Percentiles rank a stretch among this genome's conserved stretches.
Conservation (phyloP, 2,329 filamentous ascomycete genomes). For the Biscogniauxia mediterranea region DNA sequence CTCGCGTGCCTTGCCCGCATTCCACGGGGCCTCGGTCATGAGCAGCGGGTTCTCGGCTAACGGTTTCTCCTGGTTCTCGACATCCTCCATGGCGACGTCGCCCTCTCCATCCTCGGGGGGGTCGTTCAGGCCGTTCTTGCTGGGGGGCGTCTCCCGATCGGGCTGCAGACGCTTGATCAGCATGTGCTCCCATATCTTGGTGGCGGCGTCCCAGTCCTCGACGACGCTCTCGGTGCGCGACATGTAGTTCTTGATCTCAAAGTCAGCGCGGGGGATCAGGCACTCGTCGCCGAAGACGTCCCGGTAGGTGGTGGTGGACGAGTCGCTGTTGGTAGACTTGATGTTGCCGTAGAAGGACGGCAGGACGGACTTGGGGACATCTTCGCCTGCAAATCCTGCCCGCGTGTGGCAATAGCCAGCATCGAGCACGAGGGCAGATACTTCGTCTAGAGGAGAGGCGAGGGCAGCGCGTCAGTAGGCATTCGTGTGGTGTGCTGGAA, state of each 20-base stretch:
- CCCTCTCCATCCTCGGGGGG: slow-evolving; percentile 60
- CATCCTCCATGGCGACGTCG: slow-evolving; percentile 58
- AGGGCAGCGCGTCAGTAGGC: slow-evolving; percentile 4
- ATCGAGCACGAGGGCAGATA: slow-evolving; percentile 94
- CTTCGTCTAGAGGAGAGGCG: slow-evolving; percentile 68
- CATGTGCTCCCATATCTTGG: slow-evolving; percentile 88
- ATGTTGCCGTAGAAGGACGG: slow-evolving; percentile 82
- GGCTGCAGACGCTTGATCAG: slow-evolving; percentile 87
- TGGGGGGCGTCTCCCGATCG: slow-evolving; percentile 64
- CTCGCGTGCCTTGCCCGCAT: slow-evolving; percentile 80
- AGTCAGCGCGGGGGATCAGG: slow-evolving; percentile 70
- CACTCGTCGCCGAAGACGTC: slow-evolving; percentile 88
- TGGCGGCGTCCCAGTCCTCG: slow-evolving; percentile 92
- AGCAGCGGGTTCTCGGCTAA: slow-evolving; percentile 87
- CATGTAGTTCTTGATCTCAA: slow-evolving; percentile 92
- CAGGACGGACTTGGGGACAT: slow-evolving; percentile 89
- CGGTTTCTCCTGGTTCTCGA: slow-evolving; percentile 69
- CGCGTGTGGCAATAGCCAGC: slow-evolving; percentile 88
- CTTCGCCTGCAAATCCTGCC: slow-evolving; percentile 96
- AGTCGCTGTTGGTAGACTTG: slow-evolving; percentile 47
- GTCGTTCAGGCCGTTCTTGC: slow-evolving; percentile 78
- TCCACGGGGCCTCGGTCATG: slow-evolving; percentile 95
- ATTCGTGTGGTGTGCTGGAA: no score
- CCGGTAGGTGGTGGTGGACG: slow-evolving; percentile 35
- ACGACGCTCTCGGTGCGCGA: slow-evolving; percentile 77